Evolutionary conservation across 164 flowering plant species (phyloP), one percentile per base, ranked within the genome.

Genomic region (Vitis riparia): DNA sequence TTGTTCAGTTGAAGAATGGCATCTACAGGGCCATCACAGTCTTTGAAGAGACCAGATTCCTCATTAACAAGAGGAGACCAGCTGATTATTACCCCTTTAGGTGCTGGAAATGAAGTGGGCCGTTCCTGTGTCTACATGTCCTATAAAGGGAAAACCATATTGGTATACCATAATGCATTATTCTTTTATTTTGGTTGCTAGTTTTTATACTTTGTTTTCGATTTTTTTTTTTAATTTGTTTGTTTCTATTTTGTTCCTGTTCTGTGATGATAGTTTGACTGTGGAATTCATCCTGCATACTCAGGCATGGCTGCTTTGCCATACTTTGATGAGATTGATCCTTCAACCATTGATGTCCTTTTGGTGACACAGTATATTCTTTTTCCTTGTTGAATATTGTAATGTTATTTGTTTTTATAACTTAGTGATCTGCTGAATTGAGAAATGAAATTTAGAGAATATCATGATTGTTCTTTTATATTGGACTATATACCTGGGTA

Each of bases 71-170:
- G 90, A 72, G 93, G 85, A 9, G 99, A 95, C 70, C 85, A 84
- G 73, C 93, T 95, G 7, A 87, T 82, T 23, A 76, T 95, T 11
- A 93, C 92, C 0, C 98, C 99, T n/a, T 74, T 95, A 51, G 99
- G 99, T 5, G 98, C 98, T 23, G 99, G 99, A 8, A 95, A 68
- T 81, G 99, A 95, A 91, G 99, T 94, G 15, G 98, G 98, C n/a
- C 85, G 98, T n/a, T n/a, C n/a, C n/a, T n/a, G n/a, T n/a, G n/a
- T n/a, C n/a, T n/a, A n/a, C n/a, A n/a, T n/a, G n/a, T n/a, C n/a
- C n/a, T n/a, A n/a, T n/a, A n/a, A n/a, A n/a, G n/a, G n/a, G n/a
- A n/a, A n/a, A n/a, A n/a, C n/a, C n/a, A n/a, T n/a, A n/a, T n/a
- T n/a, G n/a, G n/a, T n/a, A n/a, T n/a, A n/a, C n/a, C n/a, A n/a